Base-by-base conservation (phyloP, 1,139 yeast genomes). In the Scheffersomyces cryptocercus region DNA sequence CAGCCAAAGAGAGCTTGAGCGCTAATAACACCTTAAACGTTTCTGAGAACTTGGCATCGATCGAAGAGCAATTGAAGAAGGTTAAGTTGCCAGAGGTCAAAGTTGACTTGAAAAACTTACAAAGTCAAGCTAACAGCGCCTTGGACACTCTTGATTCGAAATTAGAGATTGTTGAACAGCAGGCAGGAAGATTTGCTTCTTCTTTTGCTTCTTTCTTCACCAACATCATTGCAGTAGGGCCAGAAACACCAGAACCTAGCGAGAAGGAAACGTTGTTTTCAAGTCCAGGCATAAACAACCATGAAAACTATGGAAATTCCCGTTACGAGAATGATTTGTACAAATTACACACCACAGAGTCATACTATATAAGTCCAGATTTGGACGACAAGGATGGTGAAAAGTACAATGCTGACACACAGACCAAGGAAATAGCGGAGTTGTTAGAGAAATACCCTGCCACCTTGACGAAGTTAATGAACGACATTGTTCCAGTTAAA, bases 91-190 rank as follows among this genome's bases (percentile, higher is more conserved):
- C 50, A 3, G 51, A 47, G 5, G 50, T 50, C 15, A 51, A 49
- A 20, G 49, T 64, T 15, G 62, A 60, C 36, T 37, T 59, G 9
- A 52, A 56, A 31, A 51, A 50, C 35, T 46, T 66, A 30, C 55
- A 57, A 37, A 38, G 42, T 26, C 77, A 75, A 49, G 87, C 91
- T 6, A 82, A 75, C 52, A 56, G 59, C 41, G 84, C 84, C 40
- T 70, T 87, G 46, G 91, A 86, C 54, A 72, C 75, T 5, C 70
- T 87, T 43, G 95, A 87, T 59, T 70, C 78, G 24, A 86, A 81
- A 50, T 69, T 88, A 40, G 95, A 85, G 53, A 70, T 71, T 43
- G 79, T 87, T 8, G 95, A 85, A 56, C 76, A 75, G 46, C 71
- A 72, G 37, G 89, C 93, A 0, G 80, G 85, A 0, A 72, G 73